Evolutionary conservation across 164 flowering plant genomes (phyloP), one percentile per base, ranked within the genome.

Genomic region (Umbilicus rupestris): DNA sequence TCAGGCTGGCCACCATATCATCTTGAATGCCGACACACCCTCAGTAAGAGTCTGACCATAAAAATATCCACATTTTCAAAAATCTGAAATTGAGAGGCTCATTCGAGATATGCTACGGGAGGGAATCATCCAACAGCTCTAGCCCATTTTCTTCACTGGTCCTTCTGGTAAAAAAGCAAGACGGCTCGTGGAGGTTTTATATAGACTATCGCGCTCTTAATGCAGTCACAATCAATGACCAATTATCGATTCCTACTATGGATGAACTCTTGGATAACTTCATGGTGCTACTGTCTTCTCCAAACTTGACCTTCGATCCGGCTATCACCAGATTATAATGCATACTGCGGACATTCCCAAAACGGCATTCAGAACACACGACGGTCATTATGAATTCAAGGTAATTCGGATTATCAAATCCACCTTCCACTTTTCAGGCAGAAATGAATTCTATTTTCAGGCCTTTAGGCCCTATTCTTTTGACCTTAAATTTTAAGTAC

Each of bases 111-210:
- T 39, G 41, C 41, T 39, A 5, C 7, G 7, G 5, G 41, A 39
- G 5, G 41, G 41, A 4, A 39, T 39, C 5, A 39, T 39, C 41
- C 41, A 39, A 39, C 41, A 62, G 64, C n/a, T 30, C 39, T 9
- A 62, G 64, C 20, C 64, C 39, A 8, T 62, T 62, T 62, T 35
- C 64, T 2, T 62, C 64, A 10, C 64, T 39, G 4, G 64, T 62
- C 22, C 39, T 62, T 1, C 20, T 62, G 10, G 64, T 62, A 10
- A 62, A 31, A 16, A 62, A 62, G 39, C 28, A 62, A 17, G 64
- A 62, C 16, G n/a, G 22, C 0, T 15, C 31, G 1, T 62, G 64
- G 64, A 30, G 64, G 1, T 22, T 62, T 7, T 62, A 39, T 11
- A 30, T 62, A 14, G 64, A 62, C 39, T 62, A 62, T 4, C 5